These are phyloP conservation scores for Alternaria alternata DNA, from an alignment of 2,329 filamentous ascomycete species.

Conservation along the genomic window DNA sequence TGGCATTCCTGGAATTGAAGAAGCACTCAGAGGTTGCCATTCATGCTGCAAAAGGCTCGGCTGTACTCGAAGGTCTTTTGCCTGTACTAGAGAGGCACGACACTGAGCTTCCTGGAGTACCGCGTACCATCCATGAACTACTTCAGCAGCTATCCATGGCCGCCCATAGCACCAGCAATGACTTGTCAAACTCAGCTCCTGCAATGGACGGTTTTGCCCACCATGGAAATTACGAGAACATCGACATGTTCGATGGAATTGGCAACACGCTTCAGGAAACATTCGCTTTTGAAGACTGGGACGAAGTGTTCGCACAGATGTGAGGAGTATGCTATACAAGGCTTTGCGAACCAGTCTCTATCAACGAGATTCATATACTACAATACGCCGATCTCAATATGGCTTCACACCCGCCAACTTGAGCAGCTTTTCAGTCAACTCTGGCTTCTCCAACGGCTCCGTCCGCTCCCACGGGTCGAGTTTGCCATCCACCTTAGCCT, in stretches of 20 bases:
- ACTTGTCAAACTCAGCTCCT: not conserved
- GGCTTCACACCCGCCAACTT: conserved; percentile 25
- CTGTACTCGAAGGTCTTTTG: conserved; percentile 13
- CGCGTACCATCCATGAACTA: conserved; percentile 15
- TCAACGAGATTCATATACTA: not conserved
- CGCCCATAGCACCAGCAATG: not conserved
- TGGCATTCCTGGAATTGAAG: conserved; percentile 10
- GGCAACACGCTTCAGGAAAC: conserved; percentile 1
- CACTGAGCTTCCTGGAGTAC: conserved; percentile 3
- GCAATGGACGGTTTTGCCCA: not conserved
- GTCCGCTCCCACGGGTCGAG: conserved; percentile 20
- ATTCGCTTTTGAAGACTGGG: conserved; percentile 8
- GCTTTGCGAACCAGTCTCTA: not conserved
- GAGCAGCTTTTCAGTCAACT: conserved; percentile 25
- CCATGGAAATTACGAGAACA: not conserved
- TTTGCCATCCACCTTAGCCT: conserved; percentile 20
- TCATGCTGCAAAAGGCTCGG: conserved; percentile 17
- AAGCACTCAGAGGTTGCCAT: conserved; percentile 17
- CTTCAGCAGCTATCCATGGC: conserved; percentile 14
- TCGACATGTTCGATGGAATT: conserved; percentile 7
- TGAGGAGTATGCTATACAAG: conserved; percentile 1
- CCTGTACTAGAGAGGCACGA: conserved; percentile 11
- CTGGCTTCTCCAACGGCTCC: conserved; percentile 29
- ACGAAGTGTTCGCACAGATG: conserved; percentile 10
- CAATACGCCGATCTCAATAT: conserved; percentile 5